Percentiles rank a stretch among this genome's conserved stretches.
These are phyloP conservation scores for Arctium minus DNA, from an alignment of 129 eudicot genomes.

Conservation along the genomic window DNA sequence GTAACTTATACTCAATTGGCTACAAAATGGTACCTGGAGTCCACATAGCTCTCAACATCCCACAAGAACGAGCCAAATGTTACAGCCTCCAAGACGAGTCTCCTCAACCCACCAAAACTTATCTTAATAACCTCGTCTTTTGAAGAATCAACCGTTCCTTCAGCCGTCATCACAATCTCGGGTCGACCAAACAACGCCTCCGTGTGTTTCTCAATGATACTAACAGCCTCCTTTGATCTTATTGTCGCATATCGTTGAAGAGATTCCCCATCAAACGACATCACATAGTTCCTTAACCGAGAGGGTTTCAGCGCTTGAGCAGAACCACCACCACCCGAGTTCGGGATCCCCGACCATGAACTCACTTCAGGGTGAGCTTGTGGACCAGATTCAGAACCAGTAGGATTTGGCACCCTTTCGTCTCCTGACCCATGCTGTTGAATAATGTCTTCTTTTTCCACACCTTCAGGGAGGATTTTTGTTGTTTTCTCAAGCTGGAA, in stretches of 20 bases:
- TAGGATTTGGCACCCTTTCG: slow-evolving; percentile 22
- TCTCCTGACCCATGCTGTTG: slow-evolving; percentile 35
- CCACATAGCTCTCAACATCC: slow-evolving; percentile 96
- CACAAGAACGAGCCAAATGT: slow-evolving; percentile 96
- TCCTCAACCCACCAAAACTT: slow-evolving; percentile 72
- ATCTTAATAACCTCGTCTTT: slow-evolving; percentile 76
- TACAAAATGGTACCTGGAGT: slow-evolving; percentile 74
- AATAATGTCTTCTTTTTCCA: slow-evolving; percentile 21
- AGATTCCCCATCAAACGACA: slow-evolving; percentile 84
- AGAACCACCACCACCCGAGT: slow-evolving; percentile 35
- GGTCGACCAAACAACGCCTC: slow-evolving; percentile 95
- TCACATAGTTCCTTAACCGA: slow-evolving; percentile 68
- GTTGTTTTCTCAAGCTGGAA: slow-evolving; percentile 84
- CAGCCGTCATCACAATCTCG: slow-evolving; percentile 68
- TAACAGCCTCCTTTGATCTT: slow-evolving; percentile 78
- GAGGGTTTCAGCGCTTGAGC: slow-evolving; percentile 59
- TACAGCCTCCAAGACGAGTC: slow-evolving; percentile 90
- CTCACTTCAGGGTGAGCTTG: slow-evolving; percentile 64
- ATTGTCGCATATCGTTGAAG: slow-evolving; percentile 81
- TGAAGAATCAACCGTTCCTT: slow-evolving; percentile 78
- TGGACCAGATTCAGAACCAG: background rate
- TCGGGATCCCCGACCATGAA: slow-evolving; percentile 47
- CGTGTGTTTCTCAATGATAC: slow-evolving; percentile 87
- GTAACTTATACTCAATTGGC: slow-evolving; percentile 30
- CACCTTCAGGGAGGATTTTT: slow-evolving; percentile 60